phyloP scores from a whole-genome alignment of 164 flowering plant species.

The Tinospora cordifolia region DNA sequence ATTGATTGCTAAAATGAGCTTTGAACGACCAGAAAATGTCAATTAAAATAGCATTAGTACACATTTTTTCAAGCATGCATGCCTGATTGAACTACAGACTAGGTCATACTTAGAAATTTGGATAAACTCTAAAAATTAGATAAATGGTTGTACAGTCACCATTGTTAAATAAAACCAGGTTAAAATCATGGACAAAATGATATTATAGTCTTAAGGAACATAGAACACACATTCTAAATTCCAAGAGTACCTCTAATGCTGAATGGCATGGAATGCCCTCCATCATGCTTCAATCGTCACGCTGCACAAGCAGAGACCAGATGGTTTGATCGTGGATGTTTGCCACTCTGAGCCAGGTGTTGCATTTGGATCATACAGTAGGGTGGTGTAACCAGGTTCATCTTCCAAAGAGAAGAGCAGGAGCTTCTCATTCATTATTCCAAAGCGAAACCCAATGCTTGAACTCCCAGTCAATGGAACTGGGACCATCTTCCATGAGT shows the following conservation, averaged over 20 bases:
- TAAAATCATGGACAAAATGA: background rate
- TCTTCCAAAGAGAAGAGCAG: slow-evolving; percentile 55
- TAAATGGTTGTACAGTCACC: too few relatives aligned
- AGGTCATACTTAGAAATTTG: too few relatives aligned
- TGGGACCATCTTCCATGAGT: slow-evolving; percentile 72
- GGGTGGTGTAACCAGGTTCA: slow-evolving; percentile 36
- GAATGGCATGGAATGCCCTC: background rate
- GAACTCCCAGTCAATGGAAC: slow-evolving; percentile 78
- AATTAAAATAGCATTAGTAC: too few relatives aligned
- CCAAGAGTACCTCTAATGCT: background rate
- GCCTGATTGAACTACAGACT: too few relatives aligned
- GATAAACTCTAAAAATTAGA: too few relatives aligned
- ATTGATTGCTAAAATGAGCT: too few relatives aligned
- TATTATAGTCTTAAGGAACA: background rate
- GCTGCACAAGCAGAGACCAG: slow-evolving; percentile 61
- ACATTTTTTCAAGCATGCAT: too few relatives aligned
- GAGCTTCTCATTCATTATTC: slow-evolving; percentile 66
- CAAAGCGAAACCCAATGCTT: slow-evolving; percentile 68
- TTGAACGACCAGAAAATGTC: too few relatives aligned
- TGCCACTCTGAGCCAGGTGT: slow-evolving; percentile 68
- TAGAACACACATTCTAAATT: background rate
- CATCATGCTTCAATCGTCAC: slow-evolving; percentile 72
- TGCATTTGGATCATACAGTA: slow-evolving; percentile 75
- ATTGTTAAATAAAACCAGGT: background rate
- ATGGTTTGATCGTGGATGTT: slow-evolving; percentile 53